These are phyloP conservation scores for Rhizopogon sp. DNA, from an alignment of 768 basidiomycete genomes.

Conservation along the genomic window DNA sequence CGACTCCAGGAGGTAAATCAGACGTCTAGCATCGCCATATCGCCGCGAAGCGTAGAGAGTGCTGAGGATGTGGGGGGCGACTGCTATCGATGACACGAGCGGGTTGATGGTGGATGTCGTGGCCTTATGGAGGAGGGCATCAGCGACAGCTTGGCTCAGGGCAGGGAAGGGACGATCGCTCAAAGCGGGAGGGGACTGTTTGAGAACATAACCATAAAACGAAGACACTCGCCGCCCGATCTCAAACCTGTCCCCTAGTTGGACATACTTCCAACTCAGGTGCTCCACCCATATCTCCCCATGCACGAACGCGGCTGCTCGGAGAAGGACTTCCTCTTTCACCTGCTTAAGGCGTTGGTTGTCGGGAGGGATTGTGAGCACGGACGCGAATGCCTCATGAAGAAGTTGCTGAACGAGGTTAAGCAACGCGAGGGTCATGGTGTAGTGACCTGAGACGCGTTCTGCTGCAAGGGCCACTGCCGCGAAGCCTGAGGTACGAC, in stretches of 20 bases:
- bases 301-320: conserved; percentile 75
- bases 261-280: conserved; percentile 79
- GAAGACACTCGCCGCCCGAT: conserved; percentile 64
- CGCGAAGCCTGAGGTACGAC: conserved; percentile 47
- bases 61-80: conserved; percentile 52
- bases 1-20: conserved; percentile 66
- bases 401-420: conserved; percentile 73
- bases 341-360: conserved; percentile 61
- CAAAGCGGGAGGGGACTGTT: conserved; percentile 51
- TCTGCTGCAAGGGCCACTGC: conserved; percentile 67
- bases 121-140: conserved; percentile 69
- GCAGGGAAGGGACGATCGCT: conserved; percentile 53
- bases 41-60: conserved; percentile 60
- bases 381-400: conserved; percentile 61
- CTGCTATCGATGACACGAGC: conserved; percentile 63
- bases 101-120: conserved; percentile 80
- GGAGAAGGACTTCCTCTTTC: conserved; percentile 80
- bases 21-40: conserved; percentile 60
- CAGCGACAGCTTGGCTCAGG: conserved; percentile 60
- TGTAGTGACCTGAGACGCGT: conserved; percentile 68
- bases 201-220: conserved; percentile 64
- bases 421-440: conserved; percentile 77
- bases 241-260: conserved; percentile 79
- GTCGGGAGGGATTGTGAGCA: conserved; percentile 42
- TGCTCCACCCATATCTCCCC: conserved; percentile 88